Conservation (phyloP, 2,329 filamentous ascomycete genomes). For the Exserohilum rostratum region DNA sequence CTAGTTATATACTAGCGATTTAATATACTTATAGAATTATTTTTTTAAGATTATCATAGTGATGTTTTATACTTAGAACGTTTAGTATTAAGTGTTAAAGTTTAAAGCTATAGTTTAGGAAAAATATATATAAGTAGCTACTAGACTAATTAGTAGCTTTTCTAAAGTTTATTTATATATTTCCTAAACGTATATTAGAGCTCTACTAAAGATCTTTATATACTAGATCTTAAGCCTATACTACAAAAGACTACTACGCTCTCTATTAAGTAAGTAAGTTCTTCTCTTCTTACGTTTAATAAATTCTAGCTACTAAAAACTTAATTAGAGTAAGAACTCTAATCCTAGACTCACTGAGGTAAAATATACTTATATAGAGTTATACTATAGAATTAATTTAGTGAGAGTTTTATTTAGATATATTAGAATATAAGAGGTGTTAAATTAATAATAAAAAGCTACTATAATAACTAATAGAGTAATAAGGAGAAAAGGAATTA, state of each 20-base stretch:
- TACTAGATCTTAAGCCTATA: neutral
- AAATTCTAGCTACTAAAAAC: neutral
- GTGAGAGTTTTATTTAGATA: no score
- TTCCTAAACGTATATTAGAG: neutral
- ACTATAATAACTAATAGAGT: no score
- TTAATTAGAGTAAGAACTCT: neutral
- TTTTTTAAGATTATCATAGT: neutral
- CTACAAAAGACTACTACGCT: neutral
- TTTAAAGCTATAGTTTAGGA: neutral
- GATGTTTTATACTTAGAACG: neutral
- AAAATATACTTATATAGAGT: neutral
- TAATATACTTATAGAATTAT: neutral
- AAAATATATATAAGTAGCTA: conserved; percentile 3
- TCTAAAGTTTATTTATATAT: conserved; percentile 2
- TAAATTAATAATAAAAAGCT: no score
- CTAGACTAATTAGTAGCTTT: neutral
- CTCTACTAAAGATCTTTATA: neutral
- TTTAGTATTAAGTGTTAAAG: neutral
- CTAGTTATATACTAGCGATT: neutral
- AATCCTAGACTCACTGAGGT: neutral
- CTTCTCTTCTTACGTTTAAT: neutral
- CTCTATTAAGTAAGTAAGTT: neutral
- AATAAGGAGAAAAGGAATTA: no score
- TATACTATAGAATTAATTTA: neutral
- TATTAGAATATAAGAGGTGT: no score